phyloP scores from a whole-genome alignment of 106 monocot genomes.

The Chionographis japonica region DNA sequence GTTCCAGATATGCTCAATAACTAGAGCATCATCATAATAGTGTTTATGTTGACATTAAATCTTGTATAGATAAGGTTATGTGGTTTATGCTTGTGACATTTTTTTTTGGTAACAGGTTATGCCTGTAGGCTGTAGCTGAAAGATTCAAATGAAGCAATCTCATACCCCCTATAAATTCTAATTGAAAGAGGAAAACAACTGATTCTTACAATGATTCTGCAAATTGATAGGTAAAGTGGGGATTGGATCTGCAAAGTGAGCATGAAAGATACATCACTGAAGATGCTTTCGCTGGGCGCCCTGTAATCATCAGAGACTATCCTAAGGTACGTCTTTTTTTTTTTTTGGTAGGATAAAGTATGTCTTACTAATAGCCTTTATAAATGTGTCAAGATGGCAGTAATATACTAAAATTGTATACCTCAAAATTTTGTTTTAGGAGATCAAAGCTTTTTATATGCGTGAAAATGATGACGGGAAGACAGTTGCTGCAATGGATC shows the following conservation, averaged over 20 bases:
- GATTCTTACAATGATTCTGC: slow-evolving; percentile 1
- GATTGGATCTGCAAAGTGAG: slow-evolving; percentile 95
- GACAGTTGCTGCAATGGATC: slow-evolving; percentile 98
- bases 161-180: no score
- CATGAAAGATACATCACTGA: slow-evolving; percentile 97
- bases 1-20: no score
- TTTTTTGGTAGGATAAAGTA: no score
- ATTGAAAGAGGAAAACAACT: background rate
- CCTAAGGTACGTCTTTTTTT: slow-evolving; percentile 59
- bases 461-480: slow-evolving; percentile 91
- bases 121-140: no score
- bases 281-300: slow-evolving; percentile 75
- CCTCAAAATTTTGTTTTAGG: slow-evolving; percentile 28
- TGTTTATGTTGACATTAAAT: no score
- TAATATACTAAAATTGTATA: background rate
- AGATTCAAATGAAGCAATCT: no score
- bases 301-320: slow-evolving; percentile 90
- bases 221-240: slow-evolving; percentile 82
- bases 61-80: no score
- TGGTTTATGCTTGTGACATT: no score
- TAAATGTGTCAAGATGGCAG: background rate
- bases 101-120: no score
- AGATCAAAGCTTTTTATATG: slow-evolving; percentile 98
- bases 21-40: no score
- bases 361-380: background rate